These are phyloP conservation scores for Cercospora berteroae DNA, from an alignment of 2,329 filamentous ascomycete genomes.

Conservation along the genomic window DNA sequence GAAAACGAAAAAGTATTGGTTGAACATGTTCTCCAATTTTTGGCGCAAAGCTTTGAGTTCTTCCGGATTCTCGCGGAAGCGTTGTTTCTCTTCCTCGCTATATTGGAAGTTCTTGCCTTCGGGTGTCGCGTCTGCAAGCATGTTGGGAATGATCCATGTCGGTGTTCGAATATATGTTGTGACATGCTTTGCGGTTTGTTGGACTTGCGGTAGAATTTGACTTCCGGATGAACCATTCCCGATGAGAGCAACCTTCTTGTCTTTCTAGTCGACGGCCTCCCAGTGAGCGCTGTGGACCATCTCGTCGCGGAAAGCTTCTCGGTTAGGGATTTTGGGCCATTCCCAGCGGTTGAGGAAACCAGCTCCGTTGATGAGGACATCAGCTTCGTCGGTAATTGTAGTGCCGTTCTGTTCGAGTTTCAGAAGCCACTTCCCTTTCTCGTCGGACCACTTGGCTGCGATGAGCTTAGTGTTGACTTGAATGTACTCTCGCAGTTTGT, in stretches of 20 bases:
- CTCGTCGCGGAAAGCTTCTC: constrained; percentile 46
- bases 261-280: constrained; percentile 45
- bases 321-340: constrained; percentile 41
- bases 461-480: constrained; percentile 50
- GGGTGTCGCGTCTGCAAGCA: constrained; percentile 10
- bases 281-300: constrained; percentile 47
- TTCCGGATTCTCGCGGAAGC: constrained; percentile 13
- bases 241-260: constrained; percentile 44
- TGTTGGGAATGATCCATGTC: constrained; percentile 13
- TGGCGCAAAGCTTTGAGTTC: constrained; percentile 15
- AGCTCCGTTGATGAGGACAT: constrained; percentile 46
- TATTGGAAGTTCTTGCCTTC: constrained; percentile 15
- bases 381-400: constrained; percentile 37
- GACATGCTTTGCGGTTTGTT: background rate
- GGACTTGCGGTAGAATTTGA: background rate
- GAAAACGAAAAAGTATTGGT: constrained; percentile 14
- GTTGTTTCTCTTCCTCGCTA: constrained; percentile 15
- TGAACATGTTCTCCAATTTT: constrained; percentile 16
- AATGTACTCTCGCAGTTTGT: constrained; percentile 42
- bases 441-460: constrained; percentile 50
- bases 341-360: constrained; percentile 39
- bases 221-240: constrained; percentile 41
- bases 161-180: constrained; percentile 34
- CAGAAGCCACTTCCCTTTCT: constrained; percentile 51
- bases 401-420: constrained; percentile 38